Conservation (phyloP, 257 asterid species). For the Solanum ossicruentum region DNA sequence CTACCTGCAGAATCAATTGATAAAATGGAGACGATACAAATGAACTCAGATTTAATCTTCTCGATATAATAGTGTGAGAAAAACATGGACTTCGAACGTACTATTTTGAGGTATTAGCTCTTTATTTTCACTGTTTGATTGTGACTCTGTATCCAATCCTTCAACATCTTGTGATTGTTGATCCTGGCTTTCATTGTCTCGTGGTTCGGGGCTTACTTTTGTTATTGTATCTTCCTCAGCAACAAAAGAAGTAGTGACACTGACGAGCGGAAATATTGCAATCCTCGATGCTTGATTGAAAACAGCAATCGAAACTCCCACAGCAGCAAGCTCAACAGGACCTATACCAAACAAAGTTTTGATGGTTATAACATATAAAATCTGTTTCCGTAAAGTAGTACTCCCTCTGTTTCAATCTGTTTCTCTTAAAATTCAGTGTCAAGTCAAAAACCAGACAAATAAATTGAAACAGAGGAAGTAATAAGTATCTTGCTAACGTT, state of each 20-base stretch:
- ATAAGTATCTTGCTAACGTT: background rate
- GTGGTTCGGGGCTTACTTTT: background rate
- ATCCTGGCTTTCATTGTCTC: constrained; percentile 1
- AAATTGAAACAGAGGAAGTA: background rate
- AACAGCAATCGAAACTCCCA: constrained; percentile 62
- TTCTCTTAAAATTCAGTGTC: background rate
- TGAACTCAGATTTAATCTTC: background rate
- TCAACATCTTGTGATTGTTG: background rate
- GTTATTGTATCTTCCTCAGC: constrained; percentile 51
- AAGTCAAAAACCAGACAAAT: background rate
- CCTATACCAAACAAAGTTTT: constrained; percentile 14
- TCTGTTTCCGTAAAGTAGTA: background rate
- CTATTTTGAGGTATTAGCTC: constrained; percentile 37
- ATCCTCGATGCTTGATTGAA: constrained; percentile 60
- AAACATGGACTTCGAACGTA: background rate
- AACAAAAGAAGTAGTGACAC: constrained; percentile 59
- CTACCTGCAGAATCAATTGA: constrained; percentile 17
- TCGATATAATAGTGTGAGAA: background rate
- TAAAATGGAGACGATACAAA: background rate
- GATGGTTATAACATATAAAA: background rate
- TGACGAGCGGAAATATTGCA: constrained; percentile 60
- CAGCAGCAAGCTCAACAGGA: constrained; percentile 57
- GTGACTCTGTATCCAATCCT: constrained; percentile 15
- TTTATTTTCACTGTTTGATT: constrained; percentile 24
- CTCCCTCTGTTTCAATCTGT: background rate